These are phyloP conservation scores for Leucocoprinus birnbaumii DNA, from an alignment of 768 basidiomycete species.

Conservation along the genomic window DNA sequence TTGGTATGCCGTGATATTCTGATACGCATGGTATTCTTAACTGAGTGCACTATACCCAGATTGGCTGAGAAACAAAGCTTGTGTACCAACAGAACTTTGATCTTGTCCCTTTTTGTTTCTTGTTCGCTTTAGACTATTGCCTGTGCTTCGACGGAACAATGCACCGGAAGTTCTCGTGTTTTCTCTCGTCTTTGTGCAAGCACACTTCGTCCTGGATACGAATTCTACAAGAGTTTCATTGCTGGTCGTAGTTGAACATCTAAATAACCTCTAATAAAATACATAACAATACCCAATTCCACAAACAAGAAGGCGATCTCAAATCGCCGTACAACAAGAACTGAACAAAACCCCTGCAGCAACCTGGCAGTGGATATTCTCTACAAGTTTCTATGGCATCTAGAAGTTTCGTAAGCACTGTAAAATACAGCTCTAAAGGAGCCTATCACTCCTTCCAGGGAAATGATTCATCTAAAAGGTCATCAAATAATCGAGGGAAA, in stretches of 20 bases:
- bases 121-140: not conserved
- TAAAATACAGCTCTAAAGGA: slow-evolving; percentile 6
- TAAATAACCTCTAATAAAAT: not conserved
- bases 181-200: not conserved
- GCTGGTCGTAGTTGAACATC: not conserved
- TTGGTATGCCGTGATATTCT: slow-evolving; percentile 34
- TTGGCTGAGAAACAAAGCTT: slow-evolving; percentile 41
- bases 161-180: not conserved
- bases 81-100: slow-evolving; percentile 26
- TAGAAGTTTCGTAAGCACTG: not conserved
- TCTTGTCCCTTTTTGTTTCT: not conserved
- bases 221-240: not conserved
- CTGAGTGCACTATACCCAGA: slow-evolving; percentile 22
- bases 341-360: not conserved
- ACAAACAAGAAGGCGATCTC: not conserved
- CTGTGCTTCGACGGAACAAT: not conserved
- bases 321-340: not conserved
- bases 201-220: no score
- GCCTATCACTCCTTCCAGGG: not conserved
- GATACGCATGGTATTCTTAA: not conserved
- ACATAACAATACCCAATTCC: not conserved
- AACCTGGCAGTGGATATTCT: not conserved
- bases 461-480: slow-evolving; percentile 1
- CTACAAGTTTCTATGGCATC: not conserved
- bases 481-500: no score